Evolutionary conservation across 164 flowering plant genomes (phyloP).

Genomic region (Nymphaea thermarum): DNA sequence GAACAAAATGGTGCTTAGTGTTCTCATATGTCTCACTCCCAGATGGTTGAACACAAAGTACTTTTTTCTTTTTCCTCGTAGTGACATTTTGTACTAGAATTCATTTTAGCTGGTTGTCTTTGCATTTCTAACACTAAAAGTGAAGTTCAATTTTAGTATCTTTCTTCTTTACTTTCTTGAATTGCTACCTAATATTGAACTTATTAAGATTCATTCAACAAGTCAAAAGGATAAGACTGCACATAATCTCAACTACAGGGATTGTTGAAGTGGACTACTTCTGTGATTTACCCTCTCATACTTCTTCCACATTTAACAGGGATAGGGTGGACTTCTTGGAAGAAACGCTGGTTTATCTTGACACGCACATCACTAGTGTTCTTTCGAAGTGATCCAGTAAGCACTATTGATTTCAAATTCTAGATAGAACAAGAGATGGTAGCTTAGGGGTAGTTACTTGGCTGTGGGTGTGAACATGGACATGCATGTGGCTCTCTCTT

Average conservation of each 20-base stretch:
- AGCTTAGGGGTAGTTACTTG: too few species aligned
- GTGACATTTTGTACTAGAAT: too few species aligned
- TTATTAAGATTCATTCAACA: background rate
- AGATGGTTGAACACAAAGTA: background rate
- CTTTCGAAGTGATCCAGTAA: conserved; percentile 95
- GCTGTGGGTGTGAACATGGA: too few species aligned
- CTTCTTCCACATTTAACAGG: conserved; percentile 24
- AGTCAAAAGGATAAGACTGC: background rate
- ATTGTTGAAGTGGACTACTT: background rate
- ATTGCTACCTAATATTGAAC: background rate
- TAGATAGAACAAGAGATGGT: too few species aligned
- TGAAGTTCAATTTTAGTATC: too few species aligned
- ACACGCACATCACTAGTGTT: conserved; percentile 86
- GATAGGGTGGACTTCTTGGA: conserved; percentile 99
- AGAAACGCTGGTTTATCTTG: conserved; percentile 94
- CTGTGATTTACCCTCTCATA: background rate
- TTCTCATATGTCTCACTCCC: background rate
- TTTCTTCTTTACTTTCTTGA: too few species aligned
- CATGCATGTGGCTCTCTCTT: too few species aligned
- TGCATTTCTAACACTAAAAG: too few species aligned
- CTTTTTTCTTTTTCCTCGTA: background rate
- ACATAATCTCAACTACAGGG: background rate
- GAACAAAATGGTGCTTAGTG: too few species aligned
- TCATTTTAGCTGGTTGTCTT: too few species aligned
- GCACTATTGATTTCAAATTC: background rate